Base-by-base conservation (phyloP, 129 eudicot genomes). In the Chrysanthemum makinoi region DNA sequence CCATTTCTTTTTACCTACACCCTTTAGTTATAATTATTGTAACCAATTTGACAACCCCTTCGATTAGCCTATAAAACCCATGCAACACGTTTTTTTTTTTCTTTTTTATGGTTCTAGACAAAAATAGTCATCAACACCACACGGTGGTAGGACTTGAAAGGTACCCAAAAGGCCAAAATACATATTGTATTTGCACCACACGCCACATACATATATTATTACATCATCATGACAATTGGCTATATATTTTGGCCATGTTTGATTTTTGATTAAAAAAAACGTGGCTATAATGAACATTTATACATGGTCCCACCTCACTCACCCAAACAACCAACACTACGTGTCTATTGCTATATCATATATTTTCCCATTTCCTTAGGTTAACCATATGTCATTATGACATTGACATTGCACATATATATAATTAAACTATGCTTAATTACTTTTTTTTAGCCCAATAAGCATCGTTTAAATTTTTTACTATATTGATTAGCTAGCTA, bases 301-400 rank as follows among this genome's bases (percentile, higher is more conserved):
- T 62, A 5, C 43, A 53, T 49, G 13, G 48, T 10, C 62, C 64
- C 64, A 63, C 9, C 14, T 62, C 52, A 51, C 81, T 72, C 22
- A 77, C 49, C 81, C 52, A 15, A 77, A 70, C 68, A 5, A 77
- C 77, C 67, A 77, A 50, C 52, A 20, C 53, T 78, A 78, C 81
- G 81, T 78, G 81, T 71, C 65, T 71, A 18, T 64, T 70, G 48
- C 55, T 47, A 15, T 13, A 63, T 78, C 81, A 64, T 71, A 18
- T 54, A 63, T 78, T 71, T 70, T 70, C 18, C 2, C 47, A 24
- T 68, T 47, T 46, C 5, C 26, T 3, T 66, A 53, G 6, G 43
- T 14, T 66, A 33, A 10, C 10, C 3, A 52, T 49, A 77, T 53
- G 65, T 70, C 72, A 77, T 62, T 63, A 70, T 53, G 76, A 77